Conservation (phyloP, 2,329 filamentous ascomycete genomes). For the Fusarium pseudocircinatum region DNA sequence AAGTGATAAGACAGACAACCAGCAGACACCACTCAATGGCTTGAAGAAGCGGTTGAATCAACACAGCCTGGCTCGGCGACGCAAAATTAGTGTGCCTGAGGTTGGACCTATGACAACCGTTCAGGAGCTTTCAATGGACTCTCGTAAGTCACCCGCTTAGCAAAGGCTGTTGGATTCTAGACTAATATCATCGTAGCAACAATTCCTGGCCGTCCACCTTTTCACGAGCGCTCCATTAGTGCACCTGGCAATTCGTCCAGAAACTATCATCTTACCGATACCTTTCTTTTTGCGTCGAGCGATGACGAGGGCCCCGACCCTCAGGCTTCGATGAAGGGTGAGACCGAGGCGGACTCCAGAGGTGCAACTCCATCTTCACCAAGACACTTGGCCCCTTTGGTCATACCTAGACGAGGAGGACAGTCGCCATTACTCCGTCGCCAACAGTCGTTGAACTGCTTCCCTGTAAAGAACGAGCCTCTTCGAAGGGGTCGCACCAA, state of each 20-base stretch:
- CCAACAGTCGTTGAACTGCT: conserved; percentile 55
- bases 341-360: conserved; percentile 20
- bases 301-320: conserved; percentile 40
- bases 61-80: conserved; percentile 64
- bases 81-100: conserved; percentile 72
- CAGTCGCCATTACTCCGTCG: conserved; percentile 39
- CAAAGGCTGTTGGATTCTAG: background rate
- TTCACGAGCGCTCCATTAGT: conserved; percentile 72
- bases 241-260: conserved; percentile 64
- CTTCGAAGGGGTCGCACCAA: conserved; percentile 55
- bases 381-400: conserved; percentile 63
- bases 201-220: conserved; percentile 70
- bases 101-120: conserved; percentile 75
- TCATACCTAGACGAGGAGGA: conserved; percentile 57
- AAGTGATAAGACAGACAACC: conserved; percentile 53
- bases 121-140: conserved; percentile 74
- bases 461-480: conserved; percentile 58
- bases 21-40: conserved; percentile 49
- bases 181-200: conserved; percentile 61
- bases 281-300: conserved; percentile 39
- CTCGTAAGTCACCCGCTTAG: conserved; percentile 61
- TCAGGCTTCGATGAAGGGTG: conserved; percentile 34
- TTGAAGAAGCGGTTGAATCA: conserved; percentile 67
- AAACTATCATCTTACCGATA: conserved; percentile 48
- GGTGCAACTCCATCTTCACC: conserved; percentile 55